These are phyloP conservation scores for Pichia sp. DNA, from an alignment of 1,139 yeast genomes.

Conservation along the genomic window DNA sequence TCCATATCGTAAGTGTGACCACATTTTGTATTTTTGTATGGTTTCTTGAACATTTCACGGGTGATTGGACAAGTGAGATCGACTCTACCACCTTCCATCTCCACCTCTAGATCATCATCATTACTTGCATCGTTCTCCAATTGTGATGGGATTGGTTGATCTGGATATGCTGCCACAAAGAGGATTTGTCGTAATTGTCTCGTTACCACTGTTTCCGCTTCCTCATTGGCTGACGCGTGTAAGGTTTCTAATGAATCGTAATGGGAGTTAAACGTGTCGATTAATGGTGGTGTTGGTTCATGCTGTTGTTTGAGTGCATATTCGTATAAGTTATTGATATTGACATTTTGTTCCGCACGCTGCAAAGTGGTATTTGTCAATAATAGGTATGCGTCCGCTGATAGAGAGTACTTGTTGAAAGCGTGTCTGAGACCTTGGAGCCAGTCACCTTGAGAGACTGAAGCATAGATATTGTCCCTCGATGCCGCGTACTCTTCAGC, in stretches of 20 bases:
- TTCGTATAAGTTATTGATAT: conserved; percentile 7
- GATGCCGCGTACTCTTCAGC: conserved; percentile 12
- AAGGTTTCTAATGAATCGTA: background rate
- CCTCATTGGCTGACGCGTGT: background rate
- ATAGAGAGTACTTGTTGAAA: conserved; percentile 2
- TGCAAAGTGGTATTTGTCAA: conserved; percentile 1
- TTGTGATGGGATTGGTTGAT: conserved; percentile 29
- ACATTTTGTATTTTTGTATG: conserved; percentile 48
- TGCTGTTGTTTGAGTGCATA: conserved; percentile 1
- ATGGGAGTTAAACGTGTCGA: background rate
- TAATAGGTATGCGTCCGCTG: conserved; percentile 9
- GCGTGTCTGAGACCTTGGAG: conserved; percentile 6
- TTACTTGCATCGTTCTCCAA: conserved; percentile 2
- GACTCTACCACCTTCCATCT: conserved; percentile 60
- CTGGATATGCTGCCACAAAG: conserved; percentile 23
- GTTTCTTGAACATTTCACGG: conserved; percentile 40
- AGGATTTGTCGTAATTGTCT: conserved; percentile 15
- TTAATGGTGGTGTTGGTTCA: background rate
- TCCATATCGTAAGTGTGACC: conserved; percentile 53
- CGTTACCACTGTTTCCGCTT: background rate
- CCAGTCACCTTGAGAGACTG: conserved; percentile 1
- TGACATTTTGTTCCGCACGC: conserved; percentile 4
- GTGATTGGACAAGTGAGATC: conserved; percentile 63
- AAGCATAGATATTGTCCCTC: conserved; percentile 9
- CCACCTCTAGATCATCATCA: conserved; percentile 36